Evolutionary conservation across 2,329 filamentous ascomycete species (phyloP).

Genomic region (Biscogniauxia sp.): DNA sequence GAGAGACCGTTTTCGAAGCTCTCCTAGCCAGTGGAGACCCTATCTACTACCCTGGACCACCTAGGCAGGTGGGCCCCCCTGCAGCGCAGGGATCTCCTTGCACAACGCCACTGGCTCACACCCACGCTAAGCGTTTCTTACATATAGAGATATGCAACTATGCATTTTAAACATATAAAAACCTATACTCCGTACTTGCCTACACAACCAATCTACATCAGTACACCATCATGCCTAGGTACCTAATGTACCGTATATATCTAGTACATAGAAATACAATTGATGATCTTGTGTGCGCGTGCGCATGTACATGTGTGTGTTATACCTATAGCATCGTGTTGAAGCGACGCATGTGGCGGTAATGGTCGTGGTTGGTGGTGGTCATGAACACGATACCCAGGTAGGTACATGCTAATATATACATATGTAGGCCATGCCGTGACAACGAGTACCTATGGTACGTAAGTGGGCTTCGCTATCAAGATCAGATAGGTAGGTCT

Average conservation of each 20-base stretch:
- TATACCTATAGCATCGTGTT: background rate
- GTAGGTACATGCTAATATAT: background rate
- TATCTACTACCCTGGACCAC: background rate
- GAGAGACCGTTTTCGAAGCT: constrained; percentile 18
- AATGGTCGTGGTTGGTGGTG: background rate
- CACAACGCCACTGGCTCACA: constrained; percentile 10
- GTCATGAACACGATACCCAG: background rate
- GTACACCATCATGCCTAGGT: too few species aligned
- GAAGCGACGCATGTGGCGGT: background rate
- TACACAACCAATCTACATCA: too few species aligned
- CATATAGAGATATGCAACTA: background rate
- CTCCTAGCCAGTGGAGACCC: constrained; percentile 17
- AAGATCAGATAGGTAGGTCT: background rate
- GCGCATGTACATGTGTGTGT: background rate
- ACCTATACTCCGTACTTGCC: too few species aligned
- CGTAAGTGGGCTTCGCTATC: background rate
- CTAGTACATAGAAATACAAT: background rate
- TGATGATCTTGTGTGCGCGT: background rate
- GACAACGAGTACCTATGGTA: background rate
- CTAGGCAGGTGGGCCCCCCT: constrained; percentile 18
- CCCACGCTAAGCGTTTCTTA: background rate
- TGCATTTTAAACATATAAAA: background rate
- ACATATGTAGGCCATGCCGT: background rate
- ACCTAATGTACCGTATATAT: too few species aligned
- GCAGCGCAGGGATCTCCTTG: constrained; percentile 16